A percentile compares a stretch with the other conserved stretches of the same genome.
Conservation (phyloP, 2,329 filamentous ascomycete species). For the Aspergillus sp. region DNA sequence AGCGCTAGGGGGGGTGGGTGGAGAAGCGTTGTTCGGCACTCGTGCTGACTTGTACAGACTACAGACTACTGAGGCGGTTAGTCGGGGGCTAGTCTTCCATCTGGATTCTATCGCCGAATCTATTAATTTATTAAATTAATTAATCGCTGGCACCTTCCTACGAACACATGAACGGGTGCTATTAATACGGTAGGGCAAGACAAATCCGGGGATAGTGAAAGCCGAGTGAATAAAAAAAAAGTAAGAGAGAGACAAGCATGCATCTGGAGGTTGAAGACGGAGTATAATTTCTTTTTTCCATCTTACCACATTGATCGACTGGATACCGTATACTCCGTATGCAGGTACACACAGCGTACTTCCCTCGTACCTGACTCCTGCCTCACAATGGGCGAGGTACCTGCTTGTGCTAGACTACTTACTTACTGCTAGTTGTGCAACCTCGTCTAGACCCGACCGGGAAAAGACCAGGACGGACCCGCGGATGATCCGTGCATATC, state of each 20-base stretch:
- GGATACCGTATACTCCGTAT: background rate
- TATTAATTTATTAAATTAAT: constrained; percentile 7
- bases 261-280: background rate
- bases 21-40: constrained; percentile 17
- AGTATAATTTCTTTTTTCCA: background rate
- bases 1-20: constrained; percentile 17
- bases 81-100: background rate
- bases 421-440: background rate
- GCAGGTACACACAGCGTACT: background rate
- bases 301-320: background rate
- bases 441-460: background rate
- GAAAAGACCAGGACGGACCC: background rate
- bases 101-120: constrained; percentile 3
- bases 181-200: background rate
- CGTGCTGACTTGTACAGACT: constrained; percentile 12
- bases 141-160: background rate
- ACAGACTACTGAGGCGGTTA: constrained; percentile 1
- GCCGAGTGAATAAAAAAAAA: background rate
- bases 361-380: background rate
- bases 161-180: constrained; percentile 2
- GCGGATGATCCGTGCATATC: constrained; percentile 12
- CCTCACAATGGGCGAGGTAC: background rate
- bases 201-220: background rate
- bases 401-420: background rate
- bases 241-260: background rate